These are phyloP conservation scores for Rhizopogon vesiculosus DNA, from an alignment of 768 basidiomycete species.

Conservation along the genomic window DNA sequence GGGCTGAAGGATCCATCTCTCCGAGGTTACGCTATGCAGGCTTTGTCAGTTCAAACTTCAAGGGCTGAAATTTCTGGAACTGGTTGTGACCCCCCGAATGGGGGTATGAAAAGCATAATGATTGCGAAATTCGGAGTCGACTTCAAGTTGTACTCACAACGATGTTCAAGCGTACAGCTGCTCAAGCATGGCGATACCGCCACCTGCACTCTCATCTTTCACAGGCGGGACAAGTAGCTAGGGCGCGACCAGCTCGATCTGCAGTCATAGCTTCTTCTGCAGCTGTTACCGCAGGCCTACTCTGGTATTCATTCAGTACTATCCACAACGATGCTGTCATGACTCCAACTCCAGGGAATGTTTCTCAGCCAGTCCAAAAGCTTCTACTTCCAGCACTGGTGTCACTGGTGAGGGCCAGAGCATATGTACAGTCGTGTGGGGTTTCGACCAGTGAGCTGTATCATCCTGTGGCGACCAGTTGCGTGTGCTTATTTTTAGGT, in stretches of 20 bases:
- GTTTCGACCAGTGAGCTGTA: slow-evolving; percentile 59
- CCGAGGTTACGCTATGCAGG: too few species aligned
- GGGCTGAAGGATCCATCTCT: too few species aligned
- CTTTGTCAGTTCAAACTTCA: too few species aligned
- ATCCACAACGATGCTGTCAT: slow-evolving; percentile 32
- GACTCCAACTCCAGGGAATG: slow-evolving; percentile 2
- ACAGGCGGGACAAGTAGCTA: slow-evolving; percentile 17
- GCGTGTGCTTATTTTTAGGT: slow-evolving; percentile 29
- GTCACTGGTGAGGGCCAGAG: slow-evolving; percentile 16
- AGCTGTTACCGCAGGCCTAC: slow-evolving; percentile 28
- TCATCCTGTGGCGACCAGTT: not conserved
- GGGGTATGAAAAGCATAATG: not conserved
- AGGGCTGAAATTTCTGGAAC: not conserved
- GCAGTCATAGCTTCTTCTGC: slow-evolving; percentile 24
- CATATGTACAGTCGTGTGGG: slow-evolving; percentile 63
- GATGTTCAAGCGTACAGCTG: slow-evolving; percentile 11
- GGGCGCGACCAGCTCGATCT: slow-evolving; percentile 12
- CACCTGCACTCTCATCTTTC: slow-evolving; percentile 17
- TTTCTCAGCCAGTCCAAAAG: not conserved
- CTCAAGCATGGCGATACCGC: not conserved
- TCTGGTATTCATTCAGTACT: slow-evolving; percentile 36
- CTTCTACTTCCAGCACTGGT: slow-evolving; percentile 16
- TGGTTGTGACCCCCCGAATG: not conserved
- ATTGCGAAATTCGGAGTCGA: not conserved
- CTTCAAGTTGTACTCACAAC: not conserved